Evolutionary conservation across 306 rosid genomes (phyloP), one percentile per base, ranked within the genome.

Genomic region (Leucaena leucocephala): DNA sequence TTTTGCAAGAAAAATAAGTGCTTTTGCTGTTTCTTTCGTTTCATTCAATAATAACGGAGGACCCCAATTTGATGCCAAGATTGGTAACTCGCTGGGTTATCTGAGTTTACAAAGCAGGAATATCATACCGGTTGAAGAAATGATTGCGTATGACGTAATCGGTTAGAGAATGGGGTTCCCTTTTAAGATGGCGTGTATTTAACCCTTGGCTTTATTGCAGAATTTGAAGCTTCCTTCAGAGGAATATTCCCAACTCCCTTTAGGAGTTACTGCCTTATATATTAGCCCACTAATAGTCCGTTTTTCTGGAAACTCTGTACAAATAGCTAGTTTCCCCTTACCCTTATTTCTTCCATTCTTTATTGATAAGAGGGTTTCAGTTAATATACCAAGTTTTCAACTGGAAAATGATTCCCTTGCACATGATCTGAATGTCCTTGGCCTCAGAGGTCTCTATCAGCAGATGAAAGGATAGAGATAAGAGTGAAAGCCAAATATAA

Each of bases 201-300:
- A 58, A 58, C 67, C 40, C 40, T 27, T 11, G 2, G 40, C 67
- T 33, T 34, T 27, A 39, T 33, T 12, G 66, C 40, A 33, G 38
- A 61, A 33, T 21, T 52, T 73, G 73, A 72, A 74, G 75, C 71
- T 44, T 63, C 77, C 64, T 66, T n/a, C 39, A 43, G 33, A 15
- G 80, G 85, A 82, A 85, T 85, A 78, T 81, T 35, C 77, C 80
- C 10, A 38, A 39, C 36, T 13, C 77, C 57, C 54, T 54, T 17
- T 36, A 55, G 40, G 54, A 62, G 50, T 62, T 73, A 35, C 15
- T 70, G 58, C 43, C 43, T 46, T 15, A 8, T 19, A 57, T 57
- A 22, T 58, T 22, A 12, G 65, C 65, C 38, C 5, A 11, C 4
- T 63, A 63, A 63, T 14, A 33, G 40, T 3, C 67, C 40, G 0